Conservation (phyloP, 2,329 filamentous ascomycete species). For the Sclerotinia sclerotiorum region DNA sequence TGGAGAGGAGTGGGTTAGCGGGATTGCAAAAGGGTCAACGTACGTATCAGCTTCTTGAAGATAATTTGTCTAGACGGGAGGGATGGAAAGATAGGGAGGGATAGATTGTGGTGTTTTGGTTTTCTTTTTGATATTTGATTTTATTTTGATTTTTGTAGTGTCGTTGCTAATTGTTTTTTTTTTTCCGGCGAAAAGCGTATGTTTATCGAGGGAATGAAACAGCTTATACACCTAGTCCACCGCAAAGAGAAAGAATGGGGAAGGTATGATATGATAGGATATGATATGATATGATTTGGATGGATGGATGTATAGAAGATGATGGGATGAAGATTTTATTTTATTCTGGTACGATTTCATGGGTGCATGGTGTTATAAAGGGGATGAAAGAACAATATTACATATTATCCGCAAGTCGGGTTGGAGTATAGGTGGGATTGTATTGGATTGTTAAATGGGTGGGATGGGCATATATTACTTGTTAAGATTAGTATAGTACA, state of each 20-base stretch:
- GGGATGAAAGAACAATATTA: too few relatives aligned
- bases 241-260: constrained; percentile 1
- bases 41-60: constrained; percentile 28
- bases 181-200: constrained; percentile 17
- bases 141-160: not conserved
- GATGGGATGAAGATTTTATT: not conserved
- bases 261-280: not conserved
- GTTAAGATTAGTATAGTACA: not conserved
- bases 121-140: not conserved
- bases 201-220: constrained; percentile 19
- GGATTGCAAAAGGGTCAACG: constrained; percentile 40
- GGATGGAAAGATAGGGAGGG: not conserved
- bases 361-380: too few relatives aligned
- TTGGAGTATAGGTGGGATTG: too few relatives aligned
- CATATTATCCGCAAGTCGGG: too few relatives aligned
- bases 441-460: too few relatives aligned
- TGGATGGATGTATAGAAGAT: not conserved
- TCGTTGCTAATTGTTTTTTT: constrained; percentile 14
- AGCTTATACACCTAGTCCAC: constrained; percentile 19
- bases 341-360: too few relatives aligned
- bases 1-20: constrained; percentile 48
- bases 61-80: constrained; percentile 3
- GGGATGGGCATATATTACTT: not conserved
- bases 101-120: not conserved
- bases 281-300: not conserved